Base-by-base conservation (phyloP, 768 basidiomycete species). In the Xerocomus potaroensis region DNA sequence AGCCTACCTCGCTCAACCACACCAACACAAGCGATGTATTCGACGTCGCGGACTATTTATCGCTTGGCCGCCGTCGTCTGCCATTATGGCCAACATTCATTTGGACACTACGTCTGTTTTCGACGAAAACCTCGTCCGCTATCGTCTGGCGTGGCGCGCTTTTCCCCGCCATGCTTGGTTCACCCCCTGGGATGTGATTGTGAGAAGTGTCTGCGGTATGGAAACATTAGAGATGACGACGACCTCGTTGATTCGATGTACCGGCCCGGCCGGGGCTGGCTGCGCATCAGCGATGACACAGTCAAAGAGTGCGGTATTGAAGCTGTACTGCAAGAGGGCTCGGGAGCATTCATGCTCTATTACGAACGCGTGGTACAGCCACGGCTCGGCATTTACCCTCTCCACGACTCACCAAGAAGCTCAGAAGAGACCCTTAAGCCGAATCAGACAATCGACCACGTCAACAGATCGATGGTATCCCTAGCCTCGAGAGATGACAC, bases 91-190 rank as follows among this genome's bases (percentile, higher is more conserved):
- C 81, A 84, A 44, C 93, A 96, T 60, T 85, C 85, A 4, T 94
- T 88, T 61, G 95, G 95, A 5, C 95, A 99, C 62, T 99, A 95
- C 62, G 80, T 98, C 54, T 91, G 88, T 55, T 95, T 83, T 62
- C 78, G 96, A 14, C 76, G 94, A 38, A 89, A 86, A 66, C 93
- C 93, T 1, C 74, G 76, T 30, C 73, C 72, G 32, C 60, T 68
- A 14, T 57, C 67, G 3, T 55, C 67, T 19, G 70, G 69, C 2
- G 45, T 63, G 11, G 69, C 66, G 48, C 77, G 74, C 49, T 67
- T 67, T 54, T 58, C 59, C 21, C 66, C 72, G 26, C 69, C 73
- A 48, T 64, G 63, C 53, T 58, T 71, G 33, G 57, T 54, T 34
- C 73, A 75, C 59, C 63, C 73, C 24, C 61, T 74, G 51, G 69